phyloP scores from a whole-genome alignment of 345 rosid species.

The Corchorus capsularis region DNA sequence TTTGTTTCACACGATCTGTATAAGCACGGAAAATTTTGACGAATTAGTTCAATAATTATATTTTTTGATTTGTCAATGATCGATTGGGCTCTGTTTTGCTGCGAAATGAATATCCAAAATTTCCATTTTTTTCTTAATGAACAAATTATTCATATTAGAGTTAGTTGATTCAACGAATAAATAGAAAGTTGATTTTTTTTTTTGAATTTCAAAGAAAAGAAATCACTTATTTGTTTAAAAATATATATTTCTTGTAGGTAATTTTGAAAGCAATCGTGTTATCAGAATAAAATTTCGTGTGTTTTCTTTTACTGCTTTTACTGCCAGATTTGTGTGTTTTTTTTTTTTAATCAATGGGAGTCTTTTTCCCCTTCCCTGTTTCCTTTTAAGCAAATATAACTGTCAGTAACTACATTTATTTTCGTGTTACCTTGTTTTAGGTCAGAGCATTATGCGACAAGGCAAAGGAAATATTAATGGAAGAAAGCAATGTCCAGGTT shows the following conservation, averaged over 20 bases:
- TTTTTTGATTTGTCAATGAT: background rate
- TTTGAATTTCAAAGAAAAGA: background rate
- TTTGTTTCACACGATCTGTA: background rate
- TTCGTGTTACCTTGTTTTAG: conserved; percentile 32
- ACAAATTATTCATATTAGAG: background rate
- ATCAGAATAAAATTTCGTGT: background rate
- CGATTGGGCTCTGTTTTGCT: background rate
- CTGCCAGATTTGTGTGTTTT: background rate
- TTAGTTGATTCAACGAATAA: background rate
- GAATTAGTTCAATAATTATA: background rate
- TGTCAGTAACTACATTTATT: background rate
- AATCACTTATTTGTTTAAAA: background rate
- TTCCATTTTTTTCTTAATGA: background rate
- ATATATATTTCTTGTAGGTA: background rate
- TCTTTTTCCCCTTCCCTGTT: background rate
- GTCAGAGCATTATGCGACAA: conserved; percentile 93
- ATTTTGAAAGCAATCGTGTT: background rate
- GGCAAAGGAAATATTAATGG: conserved; percentile 96
- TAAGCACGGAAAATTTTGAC: background rate
- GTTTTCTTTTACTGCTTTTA: background rate
- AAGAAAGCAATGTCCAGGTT: conserved; percentile 99
- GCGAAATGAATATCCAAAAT: conserved; percentile 10
- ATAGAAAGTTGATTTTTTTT: background rate
- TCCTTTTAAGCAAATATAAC: background rate
- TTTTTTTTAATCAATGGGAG: background rate